Conservation (phyloP, 2,329 filamentous ascomycete genomes). For the Colletotrichum scovillei region DNA sequence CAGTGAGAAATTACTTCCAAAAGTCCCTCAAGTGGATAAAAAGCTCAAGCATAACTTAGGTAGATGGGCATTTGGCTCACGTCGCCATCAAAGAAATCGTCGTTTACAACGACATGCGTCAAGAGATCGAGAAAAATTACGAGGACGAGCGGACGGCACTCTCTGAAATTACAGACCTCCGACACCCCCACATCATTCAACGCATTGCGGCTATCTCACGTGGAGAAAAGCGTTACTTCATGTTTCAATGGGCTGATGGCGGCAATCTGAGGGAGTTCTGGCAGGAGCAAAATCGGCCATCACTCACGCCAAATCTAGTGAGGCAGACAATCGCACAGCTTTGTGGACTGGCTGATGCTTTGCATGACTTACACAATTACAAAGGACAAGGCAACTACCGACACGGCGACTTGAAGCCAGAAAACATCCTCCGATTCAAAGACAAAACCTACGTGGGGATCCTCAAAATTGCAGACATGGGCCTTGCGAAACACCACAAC, state of each 20-base stretch:
- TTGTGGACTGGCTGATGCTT: neutral
- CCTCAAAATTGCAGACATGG: neutral
- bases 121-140: neutral
- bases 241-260: neutral
- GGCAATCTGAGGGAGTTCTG: neutral
- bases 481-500: neutral
- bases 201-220: neutral
- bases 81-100: too few species aligned
- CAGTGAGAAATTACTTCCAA: too few species aligned
- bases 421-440: neutral
- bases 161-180: rapidly evolving
- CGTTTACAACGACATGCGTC: too few species aligned
- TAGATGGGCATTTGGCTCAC: too few species aligned
- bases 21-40: too few species aligned
- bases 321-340: neutral
- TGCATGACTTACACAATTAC: neutral
- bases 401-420: neutral
- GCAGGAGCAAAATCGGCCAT: neutral
- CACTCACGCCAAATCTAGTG: neutral
- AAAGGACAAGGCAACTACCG: neutral
- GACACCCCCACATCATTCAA: neutral
- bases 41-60: too few species aligned
- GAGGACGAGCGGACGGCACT: neutral
- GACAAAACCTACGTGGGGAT: neutral
- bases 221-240: neutral